Evolutionary conservation across 495 filamentous ascomycete genomes (phyloP), one percentile per base, ranked within the genome.

Genomic region (Evansstolkia leycettana): DNA sequence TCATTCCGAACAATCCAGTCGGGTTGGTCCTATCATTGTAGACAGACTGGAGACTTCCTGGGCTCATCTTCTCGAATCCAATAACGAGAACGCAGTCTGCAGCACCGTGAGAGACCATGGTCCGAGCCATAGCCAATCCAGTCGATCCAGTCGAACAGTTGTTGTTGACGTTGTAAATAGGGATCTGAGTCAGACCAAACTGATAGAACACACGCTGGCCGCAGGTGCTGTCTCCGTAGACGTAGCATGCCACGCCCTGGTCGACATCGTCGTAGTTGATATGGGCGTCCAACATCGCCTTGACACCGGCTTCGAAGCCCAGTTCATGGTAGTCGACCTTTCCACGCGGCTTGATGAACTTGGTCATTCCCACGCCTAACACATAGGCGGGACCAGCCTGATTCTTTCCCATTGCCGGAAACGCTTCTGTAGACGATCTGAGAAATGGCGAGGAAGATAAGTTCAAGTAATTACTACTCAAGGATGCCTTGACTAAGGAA

Each of bases 201-300:
- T 98, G 90, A 59, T 98, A 98, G 66, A 98, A 95, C 43, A 95
- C 87, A 31, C 90, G 78, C 69, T 98, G 90, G 17, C 90, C 90
- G 49, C 82, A 89, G 31, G 90, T 94, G 34, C 76, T 84, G 63
- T 96, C 90, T 46, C 86, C 90, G 52, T 93, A 98, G 64, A 85
- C 89, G 57, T 94, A 95, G 67, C 90, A 98, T 1, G 89, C 90
- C n/a, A 98, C 73, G 13, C 85, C 90, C 44, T 87, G 84, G 42
- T 94, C 86, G 33, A 98, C 86, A 34, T 95, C 85, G 55, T 96
- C 89, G 67, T 95, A 98, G 58, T 76, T 88, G 67, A 98, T 84
- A 27, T 90, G 75, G 0, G 90, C 90, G 55, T 98, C 90, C 2
- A 94, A 75, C 72, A 98, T 76, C 32, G 90, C 90, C 57, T 98